Evolutionary conservation across 495 filamentous ascomycete species (phyloP), one percentile per base, ranked within the genome.

Genomic region (Penicillium mononematosum): DNA sequence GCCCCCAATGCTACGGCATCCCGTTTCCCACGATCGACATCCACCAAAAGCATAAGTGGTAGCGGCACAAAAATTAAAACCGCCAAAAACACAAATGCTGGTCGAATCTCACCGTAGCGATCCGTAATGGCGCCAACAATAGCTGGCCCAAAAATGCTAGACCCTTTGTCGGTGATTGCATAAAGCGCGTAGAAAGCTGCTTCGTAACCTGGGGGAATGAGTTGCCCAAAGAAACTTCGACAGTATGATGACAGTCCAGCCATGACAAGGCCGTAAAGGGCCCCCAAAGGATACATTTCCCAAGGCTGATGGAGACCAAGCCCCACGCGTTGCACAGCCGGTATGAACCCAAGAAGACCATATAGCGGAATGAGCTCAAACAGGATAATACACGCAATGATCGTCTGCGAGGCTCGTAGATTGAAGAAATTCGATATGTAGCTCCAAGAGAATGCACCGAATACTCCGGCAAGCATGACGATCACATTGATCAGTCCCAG

Each of bases 91-190:
- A 89, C 88, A 67, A 98, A 98, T 2, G 93, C 91, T 31, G 91
- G 91, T 60, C 94, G 78, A 56, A 98, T 98, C 60, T 92, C 87
- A 2, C 94, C 94, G 53, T 89, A 90, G 16, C 80, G 83, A 65
- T 97, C 92, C 14, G 94, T 96, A 55, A 98, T 92, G 0, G 85
- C 83, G 4, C 94, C 94, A 1, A 98, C 95, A 65, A 98, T 93
- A 3, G 90, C 87, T 5, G 94, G 94, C 0, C 94, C 94, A 68
- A 98, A 96, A 17, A 98, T 78, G 66, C 89, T 94, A 7, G 89
- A 94, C 20, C 94, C 94, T 72, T 98, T 98, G 66, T 98, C 94
- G 14, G 94, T 98, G 58, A 98, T 96, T 5, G 94, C 93, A 63
- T 96, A 98, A 2, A 98, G 81, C 0, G 94, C 92, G 70, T 93